phyloP scores from a whole-genome alignment of 345 rosid species.

The Punica granatum region DNA sequence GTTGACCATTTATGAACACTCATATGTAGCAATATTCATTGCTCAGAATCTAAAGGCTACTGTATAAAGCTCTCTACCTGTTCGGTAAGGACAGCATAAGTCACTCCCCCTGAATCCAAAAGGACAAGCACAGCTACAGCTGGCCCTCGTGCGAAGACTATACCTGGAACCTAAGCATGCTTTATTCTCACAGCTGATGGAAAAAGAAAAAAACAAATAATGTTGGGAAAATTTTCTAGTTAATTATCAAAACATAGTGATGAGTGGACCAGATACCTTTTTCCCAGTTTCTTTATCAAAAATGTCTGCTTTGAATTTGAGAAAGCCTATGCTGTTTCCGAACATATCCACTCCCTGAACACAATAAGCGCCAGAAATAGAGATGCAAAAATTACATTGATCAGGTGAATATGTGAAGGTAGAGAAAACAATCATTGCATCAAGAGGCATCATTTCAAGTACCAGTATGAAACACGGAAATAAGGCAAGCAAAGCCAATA shows the following conservation, averaged over 20 bases:
- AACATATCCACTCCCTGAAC: conserved; percentile 89
- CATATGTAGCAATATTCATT: neutral
- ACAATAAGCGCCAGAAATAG: conserved; percentile 6
- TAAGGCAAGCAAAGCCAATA: neutral
- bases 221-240: neutral
- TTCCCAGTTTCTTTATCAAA: conserved; percentile 49
- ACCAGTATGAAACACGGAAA: neutral
- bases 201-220: neutral
- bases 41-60: neutral
- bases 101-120: conserved; percentile 56
- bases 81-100: conserved; percentile 83
- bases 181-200: conserved; percentile 17
- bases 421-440: neutral
- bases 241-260: neutral
- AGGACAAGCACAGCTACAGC: conserved; percentile 84
- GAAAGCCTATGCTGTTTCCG: conserved; percentile 68
- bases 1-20: neutral
- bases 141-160: conserved; percentile 93
- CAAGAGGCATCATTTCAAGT: neutral
- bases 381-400: neutral
- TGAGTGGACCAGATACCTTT: conserved; percentile 43
- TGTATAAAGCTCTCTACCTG: conserved; percentile 37
- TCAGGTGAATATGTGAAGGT: neutral
- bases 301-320: conserved; percentile 81
- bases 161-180: conserved; percentile 74